phyloP scores from a whole-genome alignment of 2,329 filamentous ascomycete species.

The Podosphaera aphanis region DNA sequence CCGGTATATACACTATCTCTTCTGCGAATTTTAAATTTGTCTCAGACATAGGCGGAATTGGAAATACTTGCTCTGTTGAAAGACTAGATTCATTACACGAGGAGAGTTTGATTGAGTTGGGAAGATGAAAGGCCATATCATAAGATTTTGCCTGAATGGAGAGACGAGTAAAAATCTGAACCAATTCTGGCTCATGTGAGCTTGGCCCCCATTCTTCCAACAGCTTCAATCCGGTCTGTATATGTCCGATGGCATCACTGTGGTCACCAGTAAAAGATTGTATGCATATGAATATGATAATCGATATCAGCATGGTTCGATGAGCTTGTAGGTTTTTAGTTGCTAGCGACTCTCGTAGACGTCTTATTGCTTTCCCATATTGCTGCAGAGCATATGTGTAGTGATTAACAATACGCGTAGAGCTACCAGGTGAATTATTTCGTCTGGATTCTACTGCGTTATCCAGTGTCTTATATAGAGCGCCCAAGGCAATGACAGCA shows the following conservation, averaged over 20 bases:
- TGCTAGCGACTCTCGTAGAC: slow-evolving; percentile 23
- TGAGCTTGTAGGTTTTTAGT: slow-evolving; percentile 22
- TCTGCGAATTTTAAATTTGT: slow-evolving; percentile 8
- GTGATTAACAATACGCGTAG: slow-evolving; percentile 24
- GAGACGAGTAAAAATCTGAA: slow-evolving; percentile 38
- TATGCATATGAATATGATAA: slow-evolving; percentile 42
- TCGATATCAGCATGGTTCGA: slow-evolving; percentile 36
- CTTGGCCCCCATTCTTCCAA: slow-evolving; percentile 28
- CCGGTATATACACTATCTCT: slow-evolving; percentile 8
- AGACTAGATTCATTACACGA: slow-evolving; percentile 9
- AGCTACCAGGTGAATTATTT: slow-evolving; percentile 9
- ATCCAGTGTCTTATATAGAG: slow-evolving; percentile 43
- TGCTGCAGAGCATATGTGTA: slow-evolving; percentile 36
- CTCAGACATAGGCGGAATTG: slow-evolving; percentile 15
- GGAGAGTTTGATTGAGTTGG: slow-evolving; percentile 30
- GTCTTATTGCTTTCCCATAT: slow-evolving; percentile 31
- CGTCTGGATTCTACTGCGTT: slow-evolving; percentile 27
- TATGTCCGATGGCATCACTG: slow-evolving; percentile 34
- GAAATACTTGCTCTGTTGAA: slow-evolving; percentile 2
- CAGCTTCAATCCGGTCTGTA: slow-evolving; percentile 31
- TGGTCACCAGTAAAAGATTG: slow-evolving; percentile 44
- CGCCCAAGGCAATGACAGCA: slow-evolving; percentile 40
- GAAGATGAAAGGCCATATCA: slow-evolving; percentile 45
- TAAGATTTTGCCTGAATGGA: slow-evolving; percentile 44
- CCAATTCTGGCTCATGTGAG: slow-evolving; percentile 25